Percentiles rank a stretch among this genome's conserved stretches.
Evolutionary conservation across 495 filamentous ascomycete genomes (phyloP).

Genomic region (Chaetomidium leptoderma): DNA sequence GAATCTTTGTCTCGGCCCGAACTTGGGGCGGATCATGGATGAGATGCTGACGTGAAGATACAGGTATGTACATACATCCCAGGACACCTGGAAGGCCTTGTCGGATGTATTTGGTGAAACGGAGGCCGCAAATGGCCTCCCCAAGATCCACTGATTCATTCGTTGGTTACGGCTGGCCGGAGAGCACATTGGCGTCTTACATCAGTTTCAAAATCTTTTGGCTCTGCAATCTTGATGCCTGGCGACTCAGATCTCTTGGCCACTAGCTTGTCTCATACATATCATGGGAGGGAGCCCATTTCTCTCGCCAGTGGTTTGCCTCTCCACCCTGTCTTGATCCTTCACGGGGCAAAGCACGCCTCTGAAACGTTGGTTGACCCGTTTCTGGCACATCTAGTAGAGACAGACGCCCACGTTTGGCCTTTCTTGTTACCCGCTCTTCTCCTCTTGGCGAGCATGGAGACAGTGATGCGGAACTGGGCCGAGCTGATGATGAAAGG

Average conservation of each 20-base stretch:
- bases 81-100: conserved; percentile 52
- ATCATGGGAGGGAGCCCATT: neutral
- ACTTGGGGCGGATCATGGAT: neutral
- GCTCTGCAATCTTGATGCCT: neutral
- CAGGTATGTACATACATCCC: conserved; percentile 33
- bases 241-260: neutral
- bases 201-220: neutral
- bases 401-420: too few species aligned
- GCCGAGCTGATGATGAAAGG: too few species aligned
- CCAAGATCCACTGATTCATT: conserved; percentile 16
- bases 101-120: conserved; percentile 45
- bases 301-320: neutral
- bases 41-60: conserved; percentile 1
- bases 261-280: neutral
- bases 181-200: neutral
- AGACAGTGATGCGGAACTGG: too few species aligned
- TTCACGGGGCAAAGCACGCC: too few species aligned
- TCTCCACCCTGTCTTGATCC: neutral
- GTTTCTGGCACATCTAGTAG: too few species aligned
- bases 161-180: neutral
- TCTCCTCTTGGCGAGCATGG: too few species aligned
- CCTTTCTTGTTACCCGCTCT: too few species aligned
- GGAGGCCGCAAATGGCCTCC: conserved; percentile 37
- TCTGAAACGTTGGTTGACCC: too few species aligned
- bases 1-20: neutral